Percentiles rank a stretch among this genome's conserved stretches.
phyloP scores from a whole-genome alignment of 768 basidiomycete genomes.

The Suillus fuscotomentosus region DNA sequence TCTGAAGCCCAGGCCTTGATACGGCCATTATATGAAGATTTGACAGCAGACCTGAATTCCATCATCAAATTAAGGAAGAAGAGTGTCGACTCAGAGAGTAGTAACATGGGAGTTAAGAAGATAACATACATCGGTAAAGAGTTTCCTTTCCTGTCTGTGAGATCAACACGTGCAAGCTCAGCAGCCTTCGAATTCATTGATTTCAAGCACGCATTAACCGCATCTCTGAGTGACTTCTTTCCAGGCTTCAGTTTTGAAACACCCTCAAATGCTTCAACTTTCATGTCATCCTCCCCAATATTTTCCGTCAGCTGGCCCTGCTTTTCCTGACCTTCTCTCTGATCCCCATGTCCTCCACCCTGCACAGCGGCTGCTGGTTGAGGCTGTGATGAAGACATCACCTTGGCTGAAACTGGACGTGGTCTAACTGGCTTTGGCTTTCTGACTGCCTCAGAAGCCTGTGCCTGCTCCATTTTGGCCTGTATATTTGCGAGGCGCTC shows the following conservation, averaged over 20 bases:
- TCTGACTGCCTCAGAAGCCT: not conserved
- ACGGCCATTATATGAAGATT: not conserved
- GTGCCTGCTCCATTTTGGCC: not conserved
- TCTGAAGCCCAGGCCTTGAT: not conserved
- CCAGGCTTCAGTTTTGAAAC: not conserved
- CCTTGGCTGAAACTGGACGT: not conserved
- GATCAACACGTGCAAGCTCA: not conserved
- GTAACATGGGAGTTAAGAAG: not conserved
- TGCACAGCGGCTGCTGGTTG: not conserved
- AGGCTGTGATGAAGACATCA: no score
- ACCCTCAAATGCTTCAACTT: not conserved
- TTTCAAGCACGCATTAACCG: not conserved
- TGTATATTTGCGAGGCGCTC: slow-evolving; percentile 4
- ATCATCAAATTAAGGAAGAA: slow-evolving; percentile 5
- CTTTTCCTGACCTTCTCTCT: not conserved
- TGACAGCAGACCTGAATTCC: not conserved
- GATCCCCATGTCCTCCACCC: not conserved
- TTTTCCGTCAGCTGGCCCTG: not conserved
- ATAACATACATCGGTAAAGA: not conserved
- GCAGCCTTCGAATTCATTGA: not conserved
- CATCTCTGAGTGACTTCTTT: not conserved
- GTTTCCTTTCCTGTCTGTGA: not conserved
- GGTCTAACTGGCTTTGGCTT: slow-evolving; percentile 4
- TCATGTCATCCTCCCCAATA: not conserved
- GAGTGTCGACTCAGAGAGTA: slow-evolving; percentile 6